These are phyloP conservation scores for Calonectria crousiana DNA, from an alignment of 2,329 filamentous ascomycete species.

Conservation along the genomic window DNA sequence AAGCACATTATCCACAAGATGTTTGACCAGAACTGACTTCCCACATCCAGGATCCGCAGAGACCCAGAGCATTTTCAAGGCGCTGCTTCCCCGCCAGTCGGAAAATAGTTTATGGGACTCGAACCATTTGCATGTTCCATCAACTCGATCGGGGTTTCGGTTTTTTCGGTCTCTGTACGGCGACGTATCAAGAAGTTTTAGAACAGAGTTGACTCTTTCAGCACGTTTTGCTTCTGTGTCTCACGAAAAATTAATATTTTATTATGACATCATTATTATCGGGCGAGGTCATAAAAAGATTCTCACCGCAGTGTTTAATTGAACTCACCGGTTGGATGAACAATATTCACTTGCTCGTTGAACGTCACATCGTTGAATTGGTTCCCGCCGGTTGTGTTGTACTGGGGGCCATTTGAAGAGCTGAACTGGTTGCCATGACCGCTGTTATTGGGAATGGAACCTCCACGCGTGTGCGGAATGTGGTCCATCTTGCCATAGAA, in stretches of 20 bases:
- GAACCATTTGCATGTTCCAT: not conserved
- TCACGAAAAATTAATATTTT: not conserved
- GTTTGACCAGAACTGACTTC: not conserved
- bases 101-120: not conserved
- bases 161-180: not conserved
- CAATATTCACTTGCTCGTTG: not conserved
- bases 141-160: not conserved
- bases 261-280: not conserved
- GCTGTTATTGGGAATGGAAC: no score
- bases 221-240: not conserved
- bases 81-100: not conserved
- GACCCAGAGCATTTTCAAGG: not conserved
- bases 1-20: not conserved
- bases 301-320: not conserved
- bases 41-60: slow-evolving; percentile 1
- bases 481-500: not conserved
- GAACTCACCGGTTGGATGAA: not conserved
- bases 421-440: no score
- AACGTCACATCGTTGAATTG: not conserved
- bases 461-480: no score
- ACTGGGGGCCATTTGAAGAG: not conserved
- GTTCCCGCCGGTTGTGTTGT: not conserved
- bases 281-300: not conserved
- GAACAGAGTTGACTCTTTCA: not conserved
- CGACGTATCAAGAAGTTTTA: not conserved